phyloP scores from a whole-genome alignment of 2,329 filamentous ascomycete genomes.

The Colletotrichum sp. region DNA sequence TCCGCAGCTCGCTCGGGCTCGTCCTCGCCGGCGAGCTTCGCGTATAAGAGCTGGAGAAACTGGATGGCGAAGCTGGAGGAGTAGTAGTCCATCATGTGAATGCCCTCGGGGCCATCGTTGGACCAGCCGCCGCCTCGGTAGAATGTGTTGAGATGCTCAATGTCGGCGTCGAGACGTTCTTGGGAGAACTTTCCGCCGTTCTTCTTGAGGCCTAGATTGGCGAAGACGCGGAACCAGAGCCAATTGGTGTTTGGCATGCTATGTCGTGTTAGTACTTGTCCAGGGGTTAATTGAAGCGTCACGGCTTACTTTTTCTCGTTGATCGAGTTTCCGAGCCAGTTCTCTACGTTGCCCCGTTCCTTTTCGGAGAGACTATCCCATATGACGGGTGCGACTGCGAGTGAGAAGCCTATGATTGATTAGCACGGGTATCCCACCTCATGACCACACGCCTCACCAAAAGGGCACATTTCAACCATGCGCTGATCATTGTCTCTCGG shows the following conservation, averaged over 20 bases:
- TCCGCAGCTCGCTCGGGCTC: slow-evolving; percentile 71
- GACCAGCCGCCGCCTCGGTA: slow-evolving; percentile 85
- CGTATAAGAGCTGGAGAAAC: slow-evolving; percentile 78
- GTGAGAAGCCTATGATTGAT: slow-evolving; percentile 59
- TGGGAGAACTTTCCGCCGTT: slow-evolving; percentile 76
- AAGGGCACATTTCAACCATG: slow-evolving; percentile 85
- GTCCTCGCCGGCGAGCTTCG: slow-evolving; percentile 70
- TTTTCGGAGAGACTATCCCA: slow-evolving; percentile 69
- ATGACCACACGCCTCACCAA: slow-evolving; percentile 48
- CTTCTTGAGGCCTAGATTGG: slow-evolving; percentile 78
- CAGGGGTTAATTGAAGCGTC: neutral
- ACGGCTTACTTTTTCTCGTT: slow-evolving; percentile 73
- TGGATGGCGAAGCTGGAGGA: slow-evolving; percentile 84
- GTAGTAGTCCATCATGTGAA: slow-evolving; percentile 88
- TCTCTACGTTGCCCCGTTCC: slow-evolving; percentile 70
- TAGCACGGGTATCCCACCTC: neutral
- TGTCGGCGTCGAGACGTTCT: slow-evolving; percentile 73
- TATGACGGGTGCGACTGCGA: slow-evolving; percentile 71
- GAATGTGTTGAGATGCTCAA: slow-evolving; percentile 80
- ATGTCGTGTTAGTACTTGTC: neutral
- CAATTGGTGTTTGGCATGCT: slow-evolving; percentile 75
- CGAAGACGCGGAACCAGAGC: slow-evolving; percentile 87
- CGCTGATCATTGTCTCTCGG: slow-evolving; percentile 79
- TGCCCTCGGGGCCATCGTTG: slow-evolving; percentile 79
- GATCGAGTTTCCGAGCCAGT: slow-evolving; percentile 76